phyloP scores from a whole-genome alignment of 2,329 filamentous ascomycete species.

The Colletotrichum melonis region DNA sequence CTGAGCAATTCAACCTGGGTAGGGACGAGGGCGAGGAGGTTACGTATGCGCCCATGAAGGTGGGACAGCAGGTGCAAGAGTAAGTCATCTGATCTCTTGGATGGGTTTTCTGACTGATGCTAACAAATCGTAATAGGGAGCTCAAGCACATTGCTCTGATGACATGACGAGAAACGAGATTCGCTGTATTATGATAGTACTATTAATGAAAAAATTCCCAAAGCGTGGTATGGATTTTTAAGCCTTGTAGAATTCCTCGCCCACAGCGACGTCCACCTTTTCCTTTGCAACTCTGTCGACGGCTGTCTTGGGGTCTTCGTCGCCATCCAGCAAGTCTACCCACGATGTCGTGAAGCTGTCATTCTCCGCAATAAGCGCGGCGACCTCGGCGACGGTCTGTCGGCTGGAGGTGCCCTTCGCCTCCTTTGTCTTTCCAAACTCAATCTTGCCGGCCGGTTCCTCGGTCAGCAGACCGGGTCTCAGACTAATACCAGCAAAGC shows the following conservation, averaged over 20 bases:
- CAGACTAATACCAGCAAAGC: constrained; percentile 62
- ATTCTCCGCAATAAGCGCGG: constrained; percentile 64
- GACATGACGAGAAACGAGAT: constrained; percentile 34
- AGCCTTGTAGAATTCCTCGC: constrained; percentile 54
- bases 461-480: constrained; percentile 63
- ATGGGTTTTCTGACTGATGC: background rate
- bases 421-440: constrained; percentile 57
- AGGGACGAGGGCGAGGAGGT: constrained; percentile 64
- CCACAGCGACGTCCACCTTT: constrained; percentile 63
- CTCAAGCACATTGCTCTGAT: constrained; percentile 66
- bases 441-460: constrained; percentile 59
- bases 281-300: constrained; percentile 62
- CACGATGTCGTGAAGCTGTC: constrained; percentile 60
- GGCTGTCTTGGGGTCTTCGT: constrained; percentile 58
- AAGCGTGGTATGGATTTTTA: background rate
- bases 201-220: constrained; percentile 10
- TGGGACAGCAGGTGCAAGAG: constrained; percentile 69
- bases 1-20: constrained; percentile 59
- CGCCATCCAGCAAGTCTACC: constrained; percentile 67
- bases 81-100: constrained; percentile 45
- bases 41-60: constrained; percentile 65
- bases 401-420: constrained; percentile 59
- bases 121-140: constrained; percentile 48
- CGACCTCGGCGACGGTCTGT: constrained; percentile 69
- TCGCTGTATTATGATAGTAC: constrained; percentile 20